These are phyloP conservation scores for Alternaria rosae DNA, from an alignment of 2,329 filamentous ascomycete genomes.

Conservation along the genomic window DNA sequence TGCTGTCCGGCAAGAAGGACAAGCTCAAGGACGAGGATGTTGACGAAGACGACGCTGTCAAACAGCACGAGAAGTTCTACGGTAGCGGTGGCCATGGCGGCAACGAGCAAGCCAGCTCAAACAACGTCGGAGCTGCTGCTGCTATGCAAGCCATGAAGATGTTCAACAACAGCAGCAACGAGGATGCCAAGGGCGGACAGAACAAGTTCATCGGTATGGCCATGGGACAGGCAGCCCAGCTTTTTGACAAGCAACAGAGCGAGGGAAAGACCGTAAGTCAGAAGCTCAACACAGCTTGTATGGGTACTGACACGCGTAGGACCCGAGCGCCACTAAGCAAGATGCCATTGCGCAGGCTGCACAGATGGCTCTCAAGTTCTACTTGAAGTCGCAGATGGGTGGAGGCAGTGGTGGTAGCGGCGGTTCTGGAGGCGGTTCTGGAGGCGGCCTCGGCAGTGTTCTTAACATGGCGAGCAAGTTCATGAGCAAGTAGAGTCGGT, in stretches of 20 bases:
- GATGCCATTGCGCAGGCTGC: constrained; percentile 79
- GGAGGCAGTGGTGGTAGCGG: constrained; percentile 52
- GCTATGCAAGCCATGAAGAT: constrained; percentile 83
- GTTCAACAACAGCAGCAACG: constrained; percentile 67
- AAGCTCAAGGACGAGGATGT: constrained; percentile 60
- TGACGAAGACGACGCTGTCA: constrained; percentile 71
- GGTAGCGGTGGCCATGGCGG: constrained; percentile 56
- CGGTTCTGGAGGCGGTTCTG: constrained; percentile 49
- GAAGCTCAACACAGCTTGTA: constrained; percentile 35
- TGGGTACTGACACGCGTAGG: constrained; percentile 50
- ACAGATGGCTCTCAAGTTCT: constrained; percentile 90
- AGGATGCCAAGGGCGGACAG: constrained; percentile 63
- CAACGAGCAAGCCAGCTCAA: constrained; percentile 54
- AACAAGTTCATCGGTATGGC: constrained; percentile 84
- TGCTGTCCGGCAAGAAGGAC: constrained; percentile 63
- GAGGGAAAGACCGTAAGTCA: constrained; percentile 62
- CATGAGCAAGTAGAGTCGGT: constrained; percentile 48
- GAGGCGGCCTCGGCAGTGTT: constrained; percentile 58
- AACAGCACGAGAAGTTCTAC: constrained; percentile 79
- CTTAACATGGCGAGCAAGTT: constrained; percentile 70
- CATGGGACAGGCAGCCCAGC: constrained; percentile 85
- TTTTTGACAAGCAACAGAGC: constrained; percentile 68
- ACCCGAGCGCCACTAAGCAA: constrained; percentile 74
- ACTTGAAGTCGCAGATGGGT: constrained; percentile 75
- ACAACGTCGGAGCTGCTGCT: constrained; percentile 65